Evolutionary conservation across 805 yeast species (phyloP).

Genomic region (Teunomyces pallodes): DNA sequence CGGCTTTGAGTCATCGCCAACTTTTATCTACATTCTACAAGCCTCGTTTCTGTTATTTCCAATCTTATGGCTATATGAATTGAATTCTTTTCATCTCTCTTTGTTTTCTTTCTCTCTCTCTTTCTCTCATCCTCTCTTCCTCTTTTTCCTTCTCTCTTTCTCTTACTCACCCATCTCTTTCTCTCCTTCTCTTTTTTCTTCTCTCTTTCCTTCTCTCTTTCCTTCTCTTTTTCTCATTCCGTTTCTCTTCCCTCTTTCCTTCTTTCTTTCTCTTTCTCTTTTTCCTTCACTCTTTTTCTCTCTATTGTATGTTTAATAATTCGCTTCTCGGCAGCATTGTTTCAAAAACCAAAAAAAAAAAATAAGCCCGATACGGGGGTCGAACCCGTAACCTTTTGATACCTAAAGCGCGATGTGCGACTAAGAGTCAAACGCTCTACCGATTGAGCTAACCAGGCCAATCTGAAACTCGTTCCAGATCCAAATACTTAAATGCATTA

Average conservation of each 20-base stretch:
- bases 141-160: background rate
- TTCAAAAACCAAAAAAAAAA: background rate
- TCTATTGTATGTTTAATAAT: too few species aligned
- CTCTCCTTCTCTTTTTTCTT: background rate
- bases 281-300: too few species aligned
- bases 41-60: too few species aligned
- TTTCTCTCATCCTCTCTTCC: background rate
- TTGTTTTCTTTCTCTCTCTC: background rate
- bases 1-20: too few species aligned
- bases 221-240: background rate
- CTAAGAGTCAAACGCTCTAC: conserved; percentile 13
- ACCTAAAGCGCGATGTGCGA: conserved; percentile 4
- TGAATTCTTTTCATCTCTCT: background rate
- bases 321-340: too few species aligned
- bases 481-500: too few species aligned
- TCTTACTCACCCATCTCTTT: background rate
- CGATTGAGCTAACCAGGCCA: conserved; percentile 14
- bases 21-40: too few species aligned
- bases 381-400: conserved; percentile 19
- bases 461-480: background rate
- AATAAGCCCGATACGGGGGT: conserved; percentile 17
- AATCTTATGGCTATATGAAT: too few species aligned
- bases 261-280: too few species aligned
- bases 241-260: background rate
- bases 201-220: background rate